Evolutionary conservation across 2,329 filamentous ascomycete species (phyloP).

Genomic region (Epicoccum nigrum): DNA sequence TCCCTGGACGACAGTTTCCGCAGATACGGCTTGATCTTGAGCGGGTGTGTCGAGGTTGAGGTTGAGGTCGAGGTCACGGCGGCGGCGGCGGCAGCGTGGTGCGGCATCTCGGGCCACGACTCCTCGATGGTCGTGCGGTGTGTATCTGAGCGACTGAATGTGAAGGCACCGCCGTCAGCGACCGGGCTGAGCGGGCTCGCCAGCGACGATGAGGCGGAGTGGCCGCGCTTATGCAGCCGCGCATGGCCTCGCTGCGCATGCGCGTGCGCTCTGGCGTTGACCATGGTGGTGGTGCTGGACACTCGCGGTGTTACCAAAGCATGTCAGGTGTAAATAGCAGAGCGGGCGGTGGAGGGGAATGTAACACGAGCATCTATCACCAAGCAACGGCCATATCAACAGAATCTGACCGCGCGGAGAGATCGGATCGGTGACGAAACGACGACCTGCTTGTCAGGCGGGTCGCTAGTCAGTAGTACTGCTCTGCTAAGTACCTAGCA

Average conservation of each 20-base stretch:
- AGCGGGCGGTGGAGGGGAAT: constrained; percentile 4
- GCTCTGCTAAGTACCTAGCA: no score
- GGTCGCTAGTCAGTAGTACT: constrained; percentile 1
- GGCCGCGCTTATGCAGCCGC: constrained; percentile 50
- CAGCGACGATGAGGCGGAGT: constrained; percentile 48
- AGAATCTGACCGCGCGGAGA: constrained; percentile 11
- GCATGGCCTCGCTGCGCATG: constrained; percentile 36
- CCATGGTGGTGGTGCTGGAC: constrained; percentile 26
- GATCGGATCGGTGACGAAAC: constrained; percentile 20
- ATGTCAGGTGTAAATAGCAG: constrained; percentile 23
- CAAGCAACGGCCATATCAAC: constrained; percentile 29
- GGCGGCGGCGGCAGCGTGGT: constrained; percentile 23
- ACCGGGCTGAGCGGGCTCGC: constrained; percentile 43
- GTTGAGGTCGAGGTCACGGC: not conserved
- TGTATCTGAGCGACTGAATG: constrained; percentile 44
- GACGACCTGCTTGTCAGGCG: constrained; percentile 9
- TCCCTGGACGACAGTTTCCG: constrained; percentile 60
- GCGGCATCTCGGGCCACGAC: constrained; percentile 36
- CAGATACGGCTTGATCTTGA: constrained; percentile 62
- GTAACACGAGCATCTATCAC: constrained; percentile 29
- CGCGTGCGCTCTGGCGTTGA: constrained; percentile 27
- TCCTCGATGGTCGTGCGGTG: constrained; percentile 45
- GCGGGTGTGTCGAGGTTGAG: constrained; percentile 32
- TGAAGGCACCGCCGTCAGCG: constrained; percentile 34
- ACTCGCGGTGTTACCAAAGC: constrained; percentile 21